Evolutionary conservation across 768 basidiomycete species (phyloP), one percentile per base, ranked within the genome.

Genomic region (Mycena vitilis): DNA sequence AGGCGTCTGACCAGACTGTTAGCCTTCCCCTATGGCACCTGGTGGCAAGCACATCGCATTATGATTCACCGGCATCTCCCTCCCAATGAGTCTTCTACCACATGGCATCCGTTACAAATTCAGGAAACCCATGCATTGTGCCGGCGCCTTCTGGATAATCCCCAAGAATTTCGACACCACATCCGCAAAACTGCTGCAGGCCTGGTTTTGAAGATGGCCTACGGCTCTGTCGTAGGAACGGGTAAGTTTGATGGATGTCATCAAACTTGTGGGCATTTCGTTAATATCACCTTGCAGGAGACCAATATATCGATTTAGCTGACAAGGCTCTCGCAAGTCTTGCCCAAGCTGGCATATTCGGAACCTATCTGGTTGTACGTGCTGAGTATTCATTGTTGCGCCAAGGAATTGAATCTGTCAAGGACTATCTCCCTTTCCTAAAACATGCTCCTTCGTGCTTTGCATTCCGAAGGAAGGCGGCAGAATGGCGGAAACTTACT

Each of bases 391-490:
- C 23, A 51, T 63, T 58, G 12, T 47, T 30, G 30, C 2, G 30
- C 5, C 30, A 30, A 30, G 5, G 30, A 30, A 30, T 30, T 30
- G 30, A 30, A 30, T 2, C 30, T 30, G 30, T 30, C 30, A 30
- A 79, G 78, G 79, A 79, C 61, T 81, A 79, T 64, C 48, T 79
- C 15, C 79, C 80, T 4, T 62, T 72, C 12, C 65, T 87, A 38
- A 83, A 83, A 65, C 74, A 85, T 56, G 66, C 83, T 2, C 86
- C 85, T 22, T 58, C 75, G 5, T 86, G 78, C 78, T 73, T 86
- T 42, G 83, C 71, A 2, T 86, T 85, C 73, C 77, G 80, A 66
- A 78, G 80, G 12, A 74, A 81, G 60, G 85, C 83, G 23, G 68
- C 67, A 12, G 73, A 71, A 49, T 85, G 82, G 83, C 77, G 77